Conservation (phyloP, 352 stramenopile species). For the Elongisporangium prolatum region DNA sequence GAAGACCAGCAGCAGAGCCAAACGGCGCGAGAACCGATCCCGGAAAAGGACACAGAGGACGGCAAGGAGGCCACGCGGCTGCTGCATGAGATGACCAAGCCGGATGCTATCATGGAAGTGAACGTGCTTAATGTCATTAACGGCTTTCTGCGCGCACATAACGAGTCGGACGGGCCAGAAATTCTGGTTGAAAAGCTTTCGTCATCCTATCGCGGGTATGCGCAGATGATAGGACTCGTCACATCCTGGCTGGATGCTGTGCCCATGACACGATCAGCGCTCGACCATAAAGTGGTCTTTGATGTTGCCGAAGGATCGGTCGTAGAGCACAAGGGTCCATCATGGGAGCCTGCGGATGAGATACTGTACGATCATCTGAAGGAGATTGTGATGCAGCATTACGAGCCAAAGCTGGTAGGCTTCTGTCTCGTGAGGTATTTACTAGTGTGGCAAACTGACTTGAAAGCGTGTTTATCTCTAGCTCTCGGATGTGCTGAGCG, state of each 20-base stretch:
- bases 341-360: slow-evolving; percentile 71
- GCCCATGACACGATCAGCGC: slow-evolving; percentile 44
- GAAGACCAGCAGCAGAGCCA: slow-evolving; percentile 40
- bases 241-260: slow-evolving; percentile 76
- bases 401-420: slow-evolving; percentile 73
- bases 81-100: slow-evolving; percentile 60
- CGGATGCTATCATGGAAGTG: slow-evolving; percentile 81
- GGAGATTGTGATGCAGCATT: slow-evolving; percentile 73
- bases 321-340: slow-evolving; percentile 58
- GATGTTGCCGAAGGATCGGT: slow-evolving; percentile 63
- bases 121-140: slow-evolving; percentile 82
- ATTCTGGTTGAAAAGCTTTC: slow-evolving; percentile 85
- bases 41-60: slow-evolving; percentile 64
- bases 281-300: slow-evolving; percentile 75
- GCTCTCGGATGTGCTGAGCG: slow-evolving; percentile 83
- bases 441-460: background rate
- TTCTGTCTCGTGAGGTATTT: background rate
- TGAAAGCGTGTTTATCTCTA: slow-evolving; percentile 9
- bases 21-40: slow-evolving; percentile 21
- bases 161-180: slow-evolving; percentile 74
- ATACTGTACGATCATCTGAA: slow-evolving; percentile 77
- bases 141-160: slow-evolving; percentile 74
- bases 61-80: slow-evolving; percentile 69
- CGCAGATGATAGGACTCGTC: slow-evolving; percentile 85
- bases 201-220: slow-evolving; percentile 80